A percentile compares a stretch with the other conserved stretches of the same genome.
Conservation (phyloP, 805 yeast genomes). For the Ogataea dorogensis region DNA sequence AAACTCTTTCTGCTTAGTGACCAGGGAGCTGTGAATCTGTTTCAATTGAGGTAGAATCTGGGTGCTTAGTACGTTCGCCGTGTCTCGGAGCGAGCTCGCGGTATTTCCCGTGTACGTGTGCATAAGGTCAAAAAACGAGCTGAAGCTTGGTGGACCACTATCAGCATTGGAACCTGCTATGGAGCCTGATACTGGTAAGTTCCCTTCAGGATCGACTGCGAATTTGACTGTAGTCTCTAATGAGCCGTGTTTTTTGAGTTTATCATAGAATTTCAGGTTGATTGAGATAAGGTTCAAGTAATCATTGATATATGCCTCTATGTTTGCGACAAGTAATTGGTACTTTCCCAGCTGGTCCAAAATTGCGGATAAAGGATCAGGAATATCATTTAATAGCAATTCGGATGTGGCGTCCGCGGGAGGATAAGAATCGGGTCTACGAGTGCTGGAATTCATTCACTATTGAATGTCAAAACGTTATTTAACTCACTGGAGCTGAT, state of each 20-base stretch:
- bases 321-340: constrained; percentile 22
- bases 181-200: constrained; percentile 27
- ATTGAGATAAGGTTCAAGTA: constrained; percentile 25
- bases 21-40: constrained; percentile 38
- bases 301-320: constrained; percentile 28
- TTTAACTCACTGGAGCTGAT: too few species aligned
- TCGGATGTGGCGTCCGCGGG: background rate
- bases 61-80: constrained; percentile 38
- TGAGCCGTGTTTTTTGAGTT: constrained; percentile 22
- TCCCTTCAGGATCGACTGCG: constrained; percentile 27
- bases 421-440: too few species aligned
- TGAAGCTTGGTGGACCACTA: constrained; percentile 20
- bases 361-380: constrained; percentile 30
- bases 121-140: constrained; percentile 29
- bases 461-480: too few species aligned
- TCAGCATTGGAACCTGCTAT: constrained; percentile 3
- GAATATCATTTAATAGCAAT: constrained; percentile 8
- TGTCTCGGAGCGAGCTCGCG: constrained; percentile 36
- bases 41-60: constrained; percentile 45
- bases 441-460: too few species aligned
- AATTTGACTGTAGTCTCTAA: constrained; percentile 29
- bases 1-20: constrained; percentile 43
- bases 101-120: constrained; percentile 31
- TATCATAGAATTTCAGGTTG: constrained; percentile 26
- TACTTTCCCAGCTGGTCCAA: constrained; percentile 31